These are phyloP conservation scores for Astraeus odoratus DNA, from an alignment of 768 basidiomycete species.

Conservation along the genomic window DNA sequence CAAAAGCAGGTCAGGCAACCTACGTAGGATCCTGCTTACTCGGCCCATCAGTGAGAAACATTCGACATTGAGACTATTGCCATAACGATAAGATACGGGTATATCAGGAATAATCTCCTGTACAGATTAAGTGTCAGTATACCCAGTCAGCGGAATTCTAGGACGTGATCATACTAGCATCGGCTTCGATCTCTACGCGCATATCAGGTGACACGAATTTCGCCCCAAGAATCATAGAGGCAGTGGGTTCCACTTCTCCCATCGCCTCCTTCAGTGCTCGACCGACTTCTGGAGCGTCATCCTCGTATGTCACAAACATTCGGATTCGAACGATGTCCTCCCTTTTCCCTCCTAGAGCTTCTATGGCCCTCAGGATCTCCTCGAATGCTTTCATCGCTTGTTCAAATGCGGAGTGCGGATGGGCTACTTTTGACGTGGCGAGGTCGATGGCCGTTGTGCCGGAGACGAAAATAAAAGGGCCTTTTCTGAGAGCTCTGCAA, in stretches of 20 bases:
- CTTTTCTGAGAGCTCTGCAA: conserved; percentile 44
- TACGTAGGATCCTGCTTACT: too few species aligned
- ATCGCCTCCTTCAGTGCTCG: conserved; percentile 36
- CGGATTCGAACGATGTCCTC: conserved; percentile 40
- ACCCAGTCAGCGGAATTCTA: neutral
- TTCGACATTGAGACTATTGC: too few species aligned
- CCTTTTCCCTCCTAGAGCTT: conserved; percentile 36
- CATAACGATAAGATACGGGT: too few species aligned
- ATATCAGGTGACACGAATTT: conserved; percentile 40
- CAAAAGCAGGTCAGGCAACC: too few species aligned
- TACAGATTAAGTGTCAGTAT: neutral
- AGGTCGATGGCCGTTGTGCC: conserved; percentile 46
- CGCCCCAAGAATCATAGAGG: conserved; percentile 47
- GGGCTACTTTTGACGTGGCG: conserved; percentile 30
- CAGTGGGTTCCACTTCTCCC: conserved; percentile 38
- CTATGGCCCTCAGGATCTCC: conserved; percentile 38
- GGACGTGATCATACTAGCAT: conserved; percentile 27
- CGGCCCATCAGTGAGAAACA: too few species aligned
- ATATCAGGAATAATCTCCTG: too few species aligned
- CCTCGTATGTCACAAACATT: conserved; percentile 40
- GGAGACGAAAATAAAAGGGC: conserved; percentile 47
- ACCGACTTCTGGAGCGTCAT: conserved; percentile 32
- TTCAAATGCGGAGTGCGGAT: conserved; percentile 38
- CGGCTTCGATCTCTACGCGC: conserved; percentile 52
- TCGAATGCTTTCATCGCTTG: conserved; percentile 39